phyloP scores from a whole-genome alignment of 768 basidiomycete species.

The Tulasnella sp. region DNA sequence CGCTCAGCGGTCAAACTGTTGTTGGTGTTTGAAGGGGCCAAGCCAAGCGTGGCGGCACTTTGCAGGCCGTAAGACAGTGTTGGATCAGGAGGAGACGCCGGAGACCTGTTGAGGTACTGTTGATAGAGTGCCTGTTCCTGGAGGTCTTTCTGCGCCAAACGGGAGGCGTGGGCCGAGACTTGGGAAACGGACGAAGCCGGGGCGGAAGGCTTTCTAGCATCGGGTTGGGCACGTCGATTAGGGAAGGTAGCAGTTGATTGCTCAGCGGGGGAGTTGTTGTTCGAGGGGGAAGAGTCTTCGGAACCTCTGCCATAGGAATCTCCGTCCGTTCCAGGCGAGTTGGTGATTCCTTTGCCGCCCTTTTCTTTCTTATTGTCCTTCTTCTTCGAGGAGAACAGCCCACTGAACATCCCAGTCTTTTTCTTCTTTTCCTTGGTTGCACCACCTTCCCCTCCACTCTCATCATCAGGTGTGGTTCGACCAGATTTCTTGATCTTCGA shows the following conservation, averaged over 20 bases:
- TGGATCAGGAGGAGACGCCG: slow-evolving; percentile 59
- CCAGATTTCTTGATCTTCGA: not conserved
- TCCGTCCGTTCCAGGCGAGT: slow-evolving; percentile 7
- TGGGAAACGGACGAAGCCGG: slow-evolving; percentile 41
- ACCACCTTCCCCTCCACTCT: slow-evolving; percentile 16
- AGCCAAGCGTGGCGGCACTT: slow-evolving; percentile 46
- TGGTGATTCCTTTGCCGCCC: slow-evolving; percentile 18
- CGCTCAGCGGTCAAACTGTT: not conserved
- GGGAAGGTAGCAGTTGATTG: not conserved
- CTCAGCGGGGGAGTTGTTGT: not conserved
- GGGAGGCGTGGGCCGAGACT: slow-evolving; percentile 49
- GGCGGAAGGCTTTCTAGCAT: slow-evolving; percentile 23
- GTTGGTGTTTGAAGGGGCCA: not conserved
- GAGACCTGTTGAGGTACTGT: slow-evolving; percentile 80
- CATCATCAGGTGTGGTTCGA: slow-evolving; percentile 11
- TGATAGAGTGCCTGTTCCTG: slow-evolving; percentile 81
- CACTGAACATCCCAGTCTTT: slow-evolving; percentile 52
- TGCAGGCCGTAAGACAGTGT: slow-evolving; percentile 66
- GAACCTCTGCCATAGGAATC: slow-evolving; percentile 15
- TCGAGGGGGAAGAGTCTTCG: slow-evolving; percentile 4
- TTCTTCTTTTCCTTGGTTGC: slow-evolving; percentile 38
- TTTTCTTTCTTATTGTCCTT: slow-evolving; percentile 70
- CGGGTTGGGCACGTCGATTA: slow-evolving; percentile 19
- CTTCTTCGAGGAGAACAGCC: slow-evolving; percentile 58
- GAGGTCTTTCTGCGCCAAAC: slow-evolving; percentile 76